A percentile compares a stretch with the other conserved stretches of the same genome.
Evolutionary conservation across 164 flowering plant species (phyloP).

Genomic region (Macadamia integrifolia): DNA sequence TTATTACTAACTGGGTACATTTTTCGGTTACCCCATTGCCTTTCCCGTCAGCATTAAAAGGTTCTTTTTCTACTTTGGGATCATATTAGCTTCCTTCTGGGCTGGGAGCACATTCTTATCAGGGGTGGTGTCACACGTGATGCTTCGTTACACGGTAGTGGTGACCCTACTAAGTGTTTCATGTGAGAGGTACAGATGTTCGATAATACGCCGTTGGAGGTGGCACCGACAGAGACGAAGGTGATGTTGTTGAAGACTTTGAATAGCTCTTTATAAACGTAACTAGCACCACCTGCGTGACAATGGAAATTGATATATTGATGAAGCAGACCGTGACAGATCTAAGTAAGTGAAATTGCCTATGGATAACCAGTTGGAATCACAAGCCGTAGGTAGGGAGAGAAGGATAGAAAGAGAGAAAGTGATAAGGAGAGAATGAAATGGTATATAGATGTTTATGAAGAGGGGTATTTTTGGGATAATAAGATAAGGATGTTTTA

Average conservation of each 20-base stretch:
- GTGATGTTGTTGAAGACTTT: constrained; percentile 36
- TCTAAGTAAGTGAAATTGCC: constrained; percentile 65
- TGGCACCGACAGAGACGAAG: constrained; percentile 40
- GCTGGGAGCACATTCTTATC: constrained; percentile 91
- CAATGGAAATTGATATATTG: constrained; percentile 50
- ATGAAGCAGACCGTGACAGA: constrained; percentile 56
- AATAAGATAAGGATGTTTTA: too few relatives aligned
- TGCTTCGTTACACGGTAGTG: constrained; percentile 79
- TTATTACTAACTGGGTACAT: too few relatives aligned
- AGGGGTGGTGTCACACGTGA: constrained; percentile 71
- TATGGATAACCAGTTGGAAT: constrained; percentile 55
- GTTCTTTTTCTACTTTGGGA: constrained; percentile 60
- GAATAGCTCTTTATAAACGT: constrained; percentile 41
- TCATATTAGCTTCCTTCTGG: constrained; percentile 75
- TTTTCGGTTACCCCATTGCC: too few relatives aligned
- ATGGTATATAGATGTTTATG: too few relatives aligned
- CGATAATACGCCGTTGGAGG: constrained; percentile 69
- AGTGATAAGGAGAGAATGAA: too few relatives aligned
- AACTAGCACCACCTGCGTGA: constrained; percentile 49
- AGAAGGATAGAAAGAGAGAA: too few relatives aligned
- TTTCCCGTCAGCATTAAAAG: constrained; percentile 48
- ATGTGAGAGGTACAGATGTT: constrained; percentile 71
- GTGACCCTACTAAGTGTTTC: constrained; percentile 64
- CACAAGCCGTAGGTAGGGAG: too few relatives aligned
- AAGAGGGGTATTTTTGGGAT: too few relatives aligned